Evolutionary conservation across 345 rosid species (phyloP).

Genomic region (Xanthoceras sorbifolium): DNA sequence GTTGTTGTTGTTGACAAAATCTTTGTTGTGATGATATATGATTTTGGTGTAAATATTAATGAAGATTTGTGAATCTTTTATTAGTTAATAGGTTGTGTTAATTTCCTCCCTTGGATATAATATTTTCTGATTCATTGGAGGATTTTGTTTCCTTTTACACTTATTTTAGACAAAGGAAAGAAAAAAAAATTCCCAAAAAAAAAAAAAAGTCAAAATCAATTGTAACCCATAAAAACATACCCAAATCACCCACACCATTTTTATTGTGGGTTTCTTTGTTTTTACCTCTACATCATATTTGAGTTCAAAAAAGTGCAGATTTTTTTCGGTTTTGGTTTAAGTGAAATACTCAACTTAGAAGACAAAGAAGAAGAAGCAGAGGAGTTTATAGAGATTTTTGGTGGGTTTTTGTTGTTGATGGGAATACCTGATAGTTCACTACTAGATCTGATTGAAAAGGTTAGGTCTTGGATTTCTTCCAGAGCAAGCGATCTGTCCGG

Average conservation of each 20-base stretch:
- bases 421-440: conserved; percentile 73
- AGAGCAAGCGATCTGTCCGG: conserved; percentile 52
- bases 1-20: conserved; percentile 7
- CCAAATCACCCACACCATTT: conserved; percentile 55
- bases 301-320: conserved; percentile 26
- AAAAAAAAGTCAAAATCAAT: conserved; percentile 19
- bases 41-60: conserved; percentile 43
- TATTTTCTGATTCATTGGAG: conserved; percentile 48
- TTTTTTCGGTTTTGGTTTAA: conserved; percentile 16
- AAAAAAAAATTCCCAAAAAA: background rate
- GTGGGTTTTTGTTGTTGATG: conserved; percentile 53
- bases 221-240: conserved; percentile 26
- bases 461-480: conserved; percentile 76
- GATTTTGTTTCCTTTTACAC: conserved; percentile 29
- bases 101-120: conserved; percentile 38
- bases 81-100: conserved; percentile 16
- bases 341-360: conserved; percentile 26
- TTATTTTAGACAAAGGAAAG: background rate
- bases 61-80: conserved; percentile 22
- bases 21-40: conserved; percentile 9
- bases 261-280: conserved; percentile 51
- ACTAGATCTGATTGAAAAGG: conserved; percentile 68
- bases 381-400: conserved; percentile 34
- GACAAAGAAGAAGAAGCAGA: conserved; percentile 16
- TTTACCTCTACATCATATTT: conserved; percentile 11